These are phyloP conservation scores for Ascochyta koolunga DNA, from an alignment of 2,329 filamentous ascomycete species.

Conservation along the genomic window DNA sequence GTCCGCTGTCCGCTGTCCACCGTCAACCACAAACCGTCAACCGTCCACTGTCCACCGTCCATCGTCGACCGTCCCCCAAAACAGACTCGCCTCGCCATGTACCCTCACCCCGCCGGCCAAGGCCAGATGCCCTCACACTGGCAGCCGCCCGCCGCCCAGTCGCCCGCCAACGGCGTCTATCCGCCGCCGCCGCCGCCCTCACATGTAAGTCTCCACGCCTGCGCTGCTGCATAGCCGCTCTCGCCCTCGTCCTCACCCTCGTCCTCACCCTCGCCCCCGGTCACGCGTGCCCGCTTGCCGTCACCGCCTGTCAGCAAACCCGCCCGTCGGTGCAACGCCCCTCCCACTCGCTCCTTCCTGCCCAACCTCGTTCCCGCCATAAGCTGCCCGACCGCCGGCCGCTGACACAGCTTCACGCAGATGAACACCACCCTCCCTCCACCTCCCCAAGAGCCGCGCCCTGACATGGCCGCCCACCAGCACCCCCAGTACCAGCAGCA, in stretches of 20 bases:
- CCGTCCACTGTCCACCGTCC: background rate
- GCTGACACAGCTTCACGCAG: conserved; percentile 35
- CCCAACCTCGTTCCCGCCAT: conserved; percentile 9
- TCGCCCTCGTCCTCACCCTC: background rate
- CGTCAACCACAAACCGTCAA: background rate
- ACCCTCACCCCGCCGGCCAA: conserved; percentile 45
- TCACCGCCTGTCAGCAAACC: conserved; percentile 2
- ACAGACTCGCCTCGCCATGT: conserved; percentile 30
- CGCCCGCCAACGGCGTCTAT: conserved; percentile 46
- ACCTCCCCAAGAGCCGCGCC: conserved; percentile 46
- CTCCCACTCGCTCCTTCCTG: conserved; percentile 4
- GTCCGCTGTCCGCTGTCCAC: background rate
- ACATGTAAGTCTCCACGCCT: conserved; percentile 39
- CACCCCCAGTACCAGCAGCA: conserved; percentile 53
- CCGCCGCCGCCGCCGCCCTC: conserved; percentile 34
- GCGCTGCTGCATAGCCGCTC: background rate
- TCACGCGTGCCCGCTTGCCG: background rate
- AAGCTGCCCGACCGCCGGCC: conserved; percentile 12
- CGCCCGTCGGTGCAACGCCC: conserved; percentile 3
- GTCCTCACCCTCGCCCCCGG: background rate
- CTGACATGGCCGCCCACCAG: conserved; percentile 55
- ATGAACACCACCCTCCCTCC: conserved; percentile 42
- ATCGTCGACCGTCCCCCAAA: background rate
- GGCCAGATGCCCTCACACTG: conserved; percentile 48
- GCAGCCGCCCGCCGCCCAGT: conserved; percentile 44